A percentile compares a stretch with the other conserved stretches of the same genome.
These are phyloP conservation scores for Pyrus communis DNA, from an alignment of 306 rosid genomes.

Conservation along the genomic window DNA sequence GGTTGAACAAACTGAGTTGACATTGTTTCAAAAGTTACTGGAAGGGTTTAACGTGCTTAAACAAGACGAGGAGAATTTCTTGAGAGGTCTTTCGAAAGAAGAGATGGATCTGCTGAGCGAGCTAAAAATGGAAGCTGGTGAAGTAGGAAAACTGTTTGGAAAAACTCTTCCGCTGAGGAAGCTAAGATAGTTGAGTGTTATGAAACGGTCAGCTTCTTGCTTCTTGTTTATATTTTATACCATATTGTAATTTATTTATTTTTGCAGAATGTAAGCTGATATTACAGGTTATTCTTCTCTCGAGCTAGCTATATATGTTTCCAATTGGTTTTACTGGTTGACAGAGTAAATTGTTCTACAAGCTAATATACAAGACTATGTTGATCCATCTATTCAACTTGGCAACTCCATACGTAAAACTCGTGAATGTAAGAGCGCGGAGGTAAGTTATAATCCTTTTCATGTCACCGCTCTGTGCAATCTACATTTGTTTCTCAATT, in stretches of 20 bases:
- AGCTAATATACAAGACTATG: background rate
- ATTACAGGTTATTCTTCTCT: background rate
- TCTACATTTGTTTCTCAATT: background rate
- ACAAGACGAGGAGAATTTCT: slow-evolving; percentile 70
- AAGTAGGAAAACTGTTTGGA: slow-evolving; percentile 76
- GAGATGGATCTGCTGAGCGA: slow-evolving; percentile 58
- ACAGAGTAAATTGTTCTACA: background rate
- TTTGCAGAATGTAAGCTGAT: slow-evolving; percentile 6
- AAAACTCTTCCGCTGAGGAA: slow-evolving; percentile 65
- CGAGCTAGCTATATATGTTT: background rate
- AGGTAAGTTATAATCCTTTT: background rate
- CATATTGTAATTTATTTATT: slow-evolving; percentile 1
- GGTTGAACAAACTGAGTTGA: slow-evolving; percentile 55
- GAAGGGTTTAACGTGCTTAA: slow-evolving; percentile 67
- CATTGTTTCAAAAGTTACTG: slow-evolving; percentile 51
- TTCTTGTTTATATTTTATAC: slow-evolving; percentile 11
- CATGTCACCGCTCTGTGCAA: background rate
- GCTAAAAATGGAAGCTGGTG: slow-evolving; percentile 74
- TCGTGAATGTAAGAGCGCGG: background rate
- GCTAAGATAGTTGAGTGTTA: slow-evolving; percentile 37
- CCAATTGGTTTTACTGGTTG: background rate
- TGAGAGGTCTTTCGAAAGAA: slow-evolving; percentile 53
- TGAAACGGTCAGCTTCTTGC: background rate
- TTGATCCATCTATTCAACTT: background rate
- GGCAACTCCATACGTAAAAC: background rate